Evolutionary conservation across 257 asterid genomes (phyloP).

Genomic region (Capsicum rhomboideum): DNA sequence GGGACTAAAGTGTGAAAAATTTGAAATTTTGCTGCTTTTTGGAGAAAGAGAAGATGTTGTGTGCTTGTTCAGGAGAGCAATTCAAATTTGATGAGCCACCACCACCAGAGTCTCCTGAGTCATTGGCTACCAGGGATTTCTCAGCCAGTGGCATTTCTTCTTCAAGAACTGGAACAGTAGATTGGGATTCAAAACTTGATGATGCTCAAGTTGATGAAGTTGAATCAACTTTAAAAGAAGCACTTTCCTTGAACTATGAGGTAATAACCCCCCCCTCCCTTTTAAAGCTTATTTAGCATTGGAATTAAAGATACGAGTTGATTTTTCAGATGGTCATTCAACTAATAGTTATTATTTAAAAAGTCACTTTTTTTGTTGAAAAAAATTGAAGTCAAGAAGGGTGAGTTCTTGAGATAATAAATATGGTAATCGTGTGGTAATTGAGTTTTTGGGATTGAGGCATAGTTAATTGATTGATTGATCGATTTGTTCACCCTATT

Average conservation of each 20-base stretch:
- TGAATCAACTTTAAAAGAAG: slow-evolving; percentile 92
- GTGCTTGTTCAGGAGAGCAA: slow-evolving; percentile 94
- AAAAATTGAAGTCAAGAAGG: background rate
- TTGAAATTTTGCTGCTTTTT: background rate
- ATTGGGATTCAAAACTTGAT: slow-evolving; percentile 74
- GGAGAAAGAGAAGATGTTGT: slow-evolving; percentile 44
- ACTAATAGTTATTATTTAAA: background rate
- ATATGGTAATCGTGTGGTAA: too few species aligned
- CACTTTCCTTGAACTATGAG: slow-evolving; percentile 86
- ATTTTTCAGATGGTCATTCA: background rate
- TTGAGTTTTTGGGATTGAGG: background rate
- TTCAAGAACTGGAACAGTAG: slow-evolving; percentile 60
- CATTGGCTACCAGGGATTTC: slow-evolving; percentile 91
- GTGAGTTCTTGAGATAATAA: background rate
- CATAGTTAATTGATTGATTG: background rate
- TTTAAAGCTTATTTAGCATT: background rate
- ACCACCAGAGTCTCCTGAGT: slow-evolving; percentile 76
- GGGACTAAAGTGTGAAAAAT: slow-evolving; percentile 1
- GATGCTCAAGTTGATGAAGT: slow-evolving; percentile 97
- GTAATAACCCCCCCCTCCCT: slow-evolving; percentile 14
- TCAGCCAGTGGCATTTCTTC: slow-evolving; percentile 87
- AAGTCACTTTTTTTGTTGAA: background rate
- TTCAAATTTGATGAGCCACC: slow-evolving; percentile 69
- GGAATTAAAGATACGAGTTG: background rate
- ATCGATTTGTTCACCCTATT: background rate